phyloP scores from a whole-genome alignment of 225 moss, liverwort and hornwort species.

The Sphagnum contortum region DNA sequence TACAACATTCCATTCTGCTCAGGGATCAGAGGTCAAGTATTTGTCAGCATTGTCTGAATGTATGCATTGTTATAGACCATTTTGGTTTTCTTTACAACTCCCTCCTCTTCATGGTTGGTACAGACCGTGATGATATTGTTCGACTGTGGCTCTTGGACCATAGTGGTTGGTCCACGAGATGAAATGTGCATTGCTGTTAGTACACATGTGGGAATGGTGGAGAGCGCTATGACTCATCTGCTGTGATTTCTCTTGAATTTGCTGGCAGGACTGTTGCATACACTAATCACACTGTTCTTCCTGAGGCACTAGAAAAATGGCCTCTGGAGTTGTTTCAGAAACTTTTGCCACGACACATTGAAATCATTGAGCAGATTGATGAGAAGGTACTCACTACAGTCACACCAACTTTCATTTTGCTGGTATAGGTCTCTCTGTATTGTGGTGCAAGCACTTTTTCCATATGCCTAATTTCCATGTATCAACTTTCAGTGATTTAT shows the following conservation, averaged over 20 bases:
- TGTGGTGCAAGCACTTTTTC: neutral
- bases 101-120: no score
- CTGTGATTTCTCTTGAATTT: neutral
- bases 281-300: slow-evolving; percentile 91
- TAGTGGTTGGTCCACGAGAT: no score
- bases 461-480: neutral
- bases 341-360: slow-evolving; percentile 76
- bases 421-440: neutral
- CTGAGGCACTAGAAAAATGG: slow-evolving; percentile 95
- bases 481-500: neutral
- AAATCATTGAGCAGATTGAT: slow-evolving; percentile 84
- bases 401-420: neutral
- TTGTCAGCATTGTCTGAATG: no score
- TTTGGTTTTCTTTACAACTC: no score
- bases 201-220: no score
- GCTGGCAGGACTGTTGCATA: slow-evolving; percentile 77
- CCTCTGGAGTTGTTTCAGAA: slow-evolving; percentile 56
- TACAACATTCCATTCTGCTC: no score
- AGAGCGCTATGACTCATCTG: no score
- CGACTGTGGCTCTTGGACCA: no score
- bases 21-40: no score
- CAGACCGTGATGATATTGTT: no score
- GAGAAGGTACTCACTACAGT: slow-evolving; percentile 32
- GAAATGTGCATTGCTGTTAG: no score
- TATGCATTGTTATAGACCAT: no score